phyloP scores from a whole-genome alignment of 1,284 basidiomycete species.

The Boletellus sp. region DNA sequence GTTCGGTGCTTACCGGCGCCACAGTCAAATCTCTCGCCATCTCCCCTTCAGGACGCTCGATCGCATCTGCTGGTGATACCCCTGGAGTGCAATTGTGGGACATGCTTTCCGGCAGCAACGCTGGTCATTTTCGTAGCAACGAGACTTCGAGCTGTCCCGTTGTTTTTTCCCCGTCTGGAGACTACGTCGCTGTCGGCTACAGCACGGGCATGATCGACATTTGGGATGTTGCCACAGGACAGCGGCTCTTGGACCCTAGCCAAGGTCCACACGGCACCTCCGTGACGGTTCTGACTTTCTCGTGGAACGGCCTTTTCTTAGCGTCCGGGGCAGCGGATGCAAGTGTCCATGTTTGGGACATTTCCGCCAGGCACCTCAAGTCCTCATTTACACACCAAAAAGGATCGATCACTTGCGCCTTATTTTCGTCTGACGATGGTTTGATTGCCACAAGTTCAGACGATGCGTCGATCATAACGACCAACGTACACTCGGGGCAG shows the following conservation, averaged over 20 bases:
- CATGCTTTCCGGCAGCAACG: constrained; percentile 15
- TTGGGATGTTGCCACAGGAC: constrained; percentile 24
- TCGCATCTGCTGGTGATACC: constrained; percentile 17
- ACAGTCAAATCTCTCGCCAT: constrained; percentile 17
- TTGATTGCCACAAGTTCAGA: constrained; percentile 23
- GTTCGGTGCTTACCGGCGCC: constrained; percentile 12
- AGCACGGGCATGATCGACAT: constrained; percentile 15
- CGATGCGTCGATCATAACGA: constrained; percentile 17
- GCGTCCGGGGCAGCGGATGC: constrained; percentile 16
- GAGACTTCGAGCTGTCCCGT: constrained; percentile 17
- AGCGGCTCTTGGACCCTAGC: constrained; percentile 1
- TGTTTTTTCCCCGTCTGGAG: constrained; percentile 22
- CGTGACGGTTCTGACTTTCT: constrained; percentile 14
- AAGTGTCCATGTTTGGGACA: constrained; percentile 17
- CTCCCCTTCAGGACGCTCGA: constrained; percentile 15
- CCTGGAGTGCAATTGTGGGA: constrained; percentile 23
- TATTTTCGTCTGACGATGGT: constrained; percentile 13
- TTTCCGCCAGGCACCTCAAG: constrained; percentile 2
- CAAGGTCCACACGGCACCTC: constrained; percentile 3
- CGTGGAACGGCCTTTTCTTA: constrained; percentile 9
- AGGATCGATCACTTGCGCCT: constrained; percentile 10
- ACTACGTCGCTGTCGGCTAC: constrained; percentile 19
- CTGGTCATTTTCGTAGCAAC: constrained; percentile 11
- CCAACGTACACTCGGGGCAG: constrained; percentile 9
- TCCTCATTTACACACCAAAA: constrained; percentile 9